Evolutionary conservation across 352 stramenopile species (phyloP).

Genomic region (Peronospora destructor): DNA sequence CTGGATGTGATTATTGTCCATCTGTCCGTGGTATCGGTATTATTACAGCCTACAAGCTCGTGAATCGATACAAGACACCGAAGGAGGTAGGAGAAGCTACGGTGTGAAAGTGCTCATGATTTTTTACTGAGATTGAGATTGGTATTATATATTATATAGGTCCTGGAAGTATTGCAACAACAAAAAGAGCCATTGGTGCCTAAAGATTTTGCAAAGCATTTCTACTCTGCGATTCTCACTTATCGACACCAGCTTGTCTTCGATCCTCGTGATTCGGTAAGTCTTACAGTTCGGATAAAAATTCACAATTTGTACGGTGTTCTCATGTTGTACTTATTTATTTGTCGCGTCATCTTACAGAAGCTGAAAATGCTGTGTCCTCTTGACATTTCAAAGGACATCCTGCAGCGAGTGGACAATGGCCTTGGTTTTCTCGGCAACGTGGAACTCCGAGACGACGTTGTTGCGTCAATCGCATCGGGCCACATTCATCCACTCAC

Average conservation of each 20-base stretch:
- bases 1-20: slow-evolving; percentile 86
- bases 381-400: slow-evolving; percentile 45
- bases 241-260: slow-evolving; percentile 87
- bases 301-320: slow-evolving; percentile 1
- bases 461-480: slow-evolving; percentile 48
- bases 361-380: slow-evolving; percentile 77
- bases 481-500: slow-evolving; percentile 60
- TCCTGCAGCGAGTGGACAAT: slow-evolving; percentile 49
- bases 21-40: slow-evolving; percentile 71
- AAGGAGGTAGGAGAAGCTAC: slow-evolving; percentile 31
- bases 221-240: slow-evolving; percentile 68
- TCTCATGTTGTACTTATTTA: background rate
- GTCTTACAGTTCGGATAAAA: background rate
- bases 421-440: slow-evolving; percentile 62
- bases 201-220: slow-evolving; percentile 36
- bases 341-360: slow-evolving; percentile 22
- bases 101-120: background rate
- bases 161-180: slow-evolving; percentile 46
- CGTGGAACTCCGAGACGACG: slow-evolving; percentile 47
- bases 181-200: slow-evolving; percentile 38
- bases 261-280: slow-evolving; percentile 61
- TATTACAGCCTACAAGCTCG: slow-evolving; percentile 73
- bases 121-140: background rate
- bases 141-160: slow-evolving; percentile 19
- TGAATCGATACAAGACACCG: slow-evolving; percentile 45